A percentile compares a stretch with the other conserved stretches of the same genome.
Evolutionary conservation across 768 basidiomycete species (phyloP).

Genomic region (Rhodotorula taiwanensis): DNA sequence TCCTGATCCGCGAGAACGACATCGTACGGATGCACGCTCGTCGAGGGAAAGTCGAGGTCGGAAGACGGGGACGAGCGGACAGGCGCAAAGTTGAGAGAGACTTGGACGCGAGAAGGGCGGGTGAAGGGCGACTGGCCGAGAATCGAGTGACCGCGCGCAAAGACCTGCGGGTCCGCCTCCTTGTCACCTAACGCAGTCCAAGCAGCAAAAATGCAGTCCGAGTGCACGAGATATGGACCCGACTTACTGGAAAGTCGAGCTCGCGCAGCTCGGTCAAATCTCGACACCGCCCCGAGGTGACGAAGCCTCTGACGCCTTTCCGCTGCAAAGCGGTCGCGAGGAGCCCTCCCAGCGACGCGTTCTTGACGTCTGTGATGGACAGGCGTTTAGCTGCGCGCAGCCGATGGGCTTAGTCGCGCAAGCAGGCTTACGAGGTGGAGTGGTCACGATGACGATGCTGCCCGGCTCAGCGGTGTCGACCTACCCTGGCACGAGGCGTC

Average conservation of each 20-base stretch:
- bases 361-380: slow-evolving; percentile 11
- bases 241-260: slow-evolving; percentile 57
- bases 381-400: neutral
- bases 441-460: slow-evolving; percentile 65
- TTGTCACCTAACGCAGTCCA: no score
- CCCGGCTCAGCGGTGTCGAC: slow-evolving; percentile 60
- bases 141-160: slow-evolving; percentile 71
- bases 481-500: no score
- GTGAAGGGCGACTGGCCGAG: slow-evolving; percentile 80
- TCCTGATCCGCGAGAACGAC: slow-evolving; percentile 80
- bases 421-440: slow-evolving; percentile 56
- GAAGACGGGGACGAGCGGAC: slow-evolving; percentile 5
- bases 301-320: slow-evolving; percentile 64
- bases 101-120: slow-evolving; percentile 66
- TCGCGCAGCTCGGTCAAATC: slow-evolving; percentile 71
- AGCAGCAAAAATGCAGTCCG: neutral
- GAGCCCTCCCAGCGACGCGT: slow-evolving; percentile 23
- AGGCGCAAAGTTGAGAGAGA: slow-evolving; percentile 51
- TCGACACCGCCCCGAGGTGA: slow-evolving; percentile 65
- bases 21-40: slow-evolving; percentile 65
- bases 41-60: slow-evolving; percentile 47
- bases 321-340: slow-evolving; percentile 57
- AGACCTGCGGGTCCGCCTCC: no score
- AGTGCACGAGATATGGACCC: neutral
- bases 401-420: slow-evolving; percentile 8